phyloP scores from a whole-genome alignment of 352 stramenopile genomes.

The Phytophthora pseudosyringae region DNA sequence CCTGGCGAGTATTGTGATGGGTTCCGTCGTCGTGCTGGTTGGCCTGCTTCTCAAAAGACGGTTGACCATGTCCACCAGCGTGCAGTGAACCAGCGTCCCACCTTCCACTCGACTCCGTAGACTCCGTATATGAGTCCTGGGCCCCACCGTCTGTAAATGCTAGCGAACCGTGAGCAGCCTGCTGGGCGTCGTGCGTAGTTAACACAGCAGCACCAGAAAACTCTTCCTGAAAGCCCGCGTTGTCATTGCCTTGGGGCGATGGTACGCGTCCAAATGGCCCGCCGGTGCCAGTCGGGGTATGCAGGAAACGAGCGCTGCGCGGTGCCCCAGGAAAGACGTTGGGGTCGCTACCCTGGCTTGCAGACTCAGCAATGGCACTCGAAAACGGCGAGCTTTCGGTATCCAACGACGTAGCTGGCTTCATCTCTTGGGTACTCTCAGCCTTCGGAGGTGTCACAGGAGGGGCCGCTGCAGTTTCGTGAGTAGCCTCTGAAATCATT shows the following conservation, averaged over 20 bases:
- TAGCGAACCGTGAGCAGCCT: conserved; percentile 7
- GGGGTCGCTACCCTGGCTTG: conserved; percentile 17
- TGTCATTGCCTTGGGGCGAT: conserved; percentile 27
- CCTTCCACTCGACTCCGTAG: conserved; percentile 25
- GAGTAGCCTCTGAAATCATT: background rate
- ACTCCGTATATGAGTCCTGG: conserved; percentile 28
- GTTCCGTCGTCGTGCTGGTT: conserved; percentile 7
- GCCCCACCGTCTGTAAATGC: conserved; percentile 12
- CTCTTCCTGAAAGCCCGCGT: conserved; percentile 12
- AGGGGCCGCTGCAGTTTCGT: conserved; percentile 7
- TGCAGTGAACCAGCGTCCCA: conserved; percentile 27
- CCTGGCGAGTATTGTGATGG: conserved; percentile 25
- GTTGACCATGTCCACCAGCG: conserved; percentile 4
- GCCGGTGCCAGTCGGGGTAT: conserved; percentile 41
- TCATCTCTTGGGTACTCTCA: conserved; percentile 8
- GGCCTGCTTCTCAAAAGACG: conserved; percentile 12
- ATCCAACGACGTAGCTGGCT: conserved; percentile 15
- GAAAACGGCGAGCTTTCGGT: conserved; percentile 30
- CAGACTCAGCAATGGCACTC: conserved; percentile 20
- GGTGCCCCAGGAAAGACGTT: conserved; percentile 38
- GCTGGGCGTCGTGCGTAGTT: conserved; percentile 7
- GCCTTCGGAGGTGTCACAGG: background rate
- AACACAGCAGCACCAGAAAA: conserved; percentile 11
- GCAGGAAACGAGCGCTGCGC: conserved; percentile 35
- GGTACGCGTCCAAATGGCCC: conserved; percentile 38